These are phyloP conservation scores for Roridomyces roridus DNA, from an alignment of 768 basidiomycete species.

Conservation along the genomic window DNA sequence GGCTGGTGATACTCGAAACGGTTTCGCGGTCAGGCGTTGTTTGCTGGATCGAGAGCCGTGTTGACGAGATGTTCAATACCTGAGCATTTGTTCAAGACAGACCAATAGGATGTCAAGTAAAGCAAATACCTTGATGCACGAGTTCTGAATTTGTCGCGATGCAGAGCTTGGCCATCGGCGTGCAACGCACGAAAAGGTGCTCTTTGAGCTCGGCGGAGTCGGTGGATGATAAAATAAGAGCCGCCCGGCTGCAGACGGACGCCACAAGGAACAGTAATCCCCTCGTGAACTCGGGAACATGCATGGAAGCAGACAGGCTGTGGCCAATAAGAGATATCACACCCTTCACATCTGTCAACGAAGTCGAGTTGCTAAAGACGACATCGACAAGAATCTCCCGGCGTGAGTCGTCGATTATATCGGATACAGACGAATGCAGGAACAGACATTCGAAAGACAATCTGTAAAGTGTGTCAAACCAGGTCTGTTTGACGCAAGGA, in stretches of 20 bases:
- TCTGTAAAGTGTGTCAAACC: conserved; percentile 12
- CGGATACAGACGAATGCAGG: conserved; percentile 34
- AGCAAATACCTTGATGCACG: conserved; percentile 41
- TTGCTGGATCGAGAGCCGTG: conserved; percentile 41
- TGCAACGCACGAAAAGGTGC: conserved; percentile 39
- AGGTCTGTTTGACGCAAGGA: conserved; percentile 3
- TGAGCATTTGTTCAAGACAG: conserved; percentile 29
- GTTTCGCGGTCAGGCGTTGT: conserved; percentile 44
- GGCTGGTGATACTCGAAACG: conserved; percentile 43
- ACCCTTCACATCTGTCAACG: conserved; percentile 38
- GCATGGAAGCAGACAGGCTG: conserved; percentile 30
- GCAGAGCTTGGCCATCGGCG: conserved; percentile 41
- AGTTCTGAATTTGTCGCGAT: conserved; percentile 29
- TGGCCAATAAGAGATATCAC: conserved; percentile 47
- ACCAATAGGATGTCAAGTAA: not conserved
- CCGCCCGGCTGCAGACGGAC: conserved; percentile 39
- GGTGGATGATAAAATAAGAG: conserved; percentile 28
- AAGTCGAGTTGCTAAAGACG: conserved; percentile 33
- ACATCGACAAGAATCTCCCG: conserved; percentile 42
- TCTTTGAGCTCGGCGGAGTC: conserved; percentile 48
- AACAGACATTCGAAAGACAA: conserved; percentile 53
- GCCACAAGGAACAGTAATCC: conserved; percentile 47
- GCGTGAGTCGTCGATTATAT: conserved; percentile 33
- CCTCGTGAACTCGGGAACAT: conserved; percentile 28
- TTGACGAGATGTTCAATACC: conserved; percentile 50